These are phyloP conservation scores for Cadophora gregata DNA, from an alignment of 2,329 filamentous ascomycete genomes.

Conservation along the genomic window DNA sequence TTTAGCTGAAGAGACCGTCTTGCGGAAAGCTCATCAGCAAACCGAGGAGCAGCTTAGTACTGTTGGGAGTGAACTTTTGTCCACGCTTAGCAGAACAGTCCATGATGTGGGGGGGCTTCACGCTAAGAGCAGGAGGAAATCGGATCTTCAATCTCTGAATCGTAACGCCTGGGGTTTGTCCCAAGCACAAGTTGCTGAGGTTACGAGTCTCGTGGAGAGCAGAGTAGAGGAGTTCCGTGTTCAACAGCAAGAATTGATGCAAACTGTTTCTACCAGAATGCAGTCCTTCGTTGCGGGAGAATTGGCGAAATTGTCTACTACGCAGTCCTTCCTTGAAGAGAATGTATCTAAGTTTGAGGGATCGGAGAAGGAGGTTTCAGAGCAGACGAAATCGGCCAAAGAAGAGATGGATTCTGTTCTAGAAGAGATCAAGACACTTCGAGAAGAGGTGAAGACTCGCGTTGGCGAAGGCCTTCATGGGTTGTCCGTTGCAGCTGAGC, in stretches of 20 bases:
- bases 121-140: conserved; percentile 85
- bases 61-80: conserved; percentile 78
- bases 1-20: conserved; percentile 77
- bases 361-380: conserved; percentile 71
- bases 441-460: conserved; percentile 84
- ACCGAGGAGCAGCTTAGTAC: conserved; percentile 80
- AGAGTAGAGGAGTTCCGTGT: conserved; percentile 74
- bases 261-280: conserved; percentile 73
- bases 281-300: conserved; percentile 78
- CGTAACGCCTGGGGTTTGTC: conserved; percentile 79
- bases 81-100: conserved; percentile 78
- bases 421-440: conserved; percentile 88
- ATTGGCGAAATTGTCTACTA: conserved; percentile 71
- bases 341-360: conserved; percentile 71
- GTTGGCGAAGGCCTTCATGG: conserved; percentile 85
- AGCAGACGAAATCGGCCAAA: conserved; percentile 72
- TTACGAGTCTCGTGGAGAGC: conserved; percentile 78
- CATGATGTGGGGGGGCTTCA: conserved; percentile 81
- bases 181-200: conserved; percentile 75
- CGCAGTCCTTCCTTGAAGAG: conserved; percentile 72
- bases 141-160: conserved; percentile 82
- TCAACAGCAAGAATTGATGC: conserved; percentile 75
- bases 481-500: conserved; percentile 82
- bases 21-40: conserved; percentile 83
- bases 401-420: conserved; percentile 90